phyloP scores from a whole-genome alignment of 768 basidiomycete genomes.

The Rhizopogon roseolus region DNA sequence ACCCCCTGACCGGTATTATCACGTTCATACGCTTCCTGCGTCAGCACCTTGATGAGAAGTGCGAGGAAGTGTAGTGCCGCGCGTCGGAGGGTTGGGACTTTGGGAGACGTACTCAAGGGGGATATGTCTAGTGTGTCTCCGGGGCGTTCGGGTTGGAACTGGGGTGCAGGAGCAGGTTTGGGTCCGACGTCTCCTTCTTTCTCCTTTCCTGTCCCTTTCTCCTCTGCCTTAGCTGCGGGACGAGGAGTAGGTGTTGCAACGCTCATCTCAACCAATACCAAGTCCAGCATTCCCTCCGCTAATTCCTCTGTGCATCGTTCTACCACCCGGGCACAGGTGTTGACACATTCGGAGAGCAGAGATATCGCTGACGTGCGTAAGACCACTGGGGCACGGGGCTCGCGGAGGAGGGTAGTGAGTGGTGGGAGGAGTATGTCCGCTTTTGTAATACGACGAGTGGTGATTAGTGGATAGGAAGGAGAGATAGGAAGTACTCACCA shows the following conservation, averaged over 20 bases:
- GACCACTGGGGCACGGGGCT: slow-evolving; percentile 58
- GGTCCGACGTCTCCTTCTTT: slow-evolving; percentile 12
- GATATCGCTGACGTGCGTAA: slow-evolving; percentile 67
- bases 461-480: neutral
- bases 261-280: slow-evolving; percentile 62
- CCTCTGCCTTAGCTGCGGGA: slow-evolving; percentile 12
- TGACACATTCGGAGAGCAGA: slow-evolving; percentile 70
- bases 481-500: slow-evolving; percentile 39
- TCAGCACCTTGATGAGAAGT: slow-evolving; percentile 58
- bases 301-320: slow-evolving; percentile 61
- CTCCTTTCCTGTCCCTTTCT: slow-evolving; percentile 4
- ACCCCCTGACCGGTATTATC: neutral
- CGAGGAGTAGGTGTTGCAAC: slow-evolving; percentile 10
- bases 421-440: slow-evolving; percentile 71
- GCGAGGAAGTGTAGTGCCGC: slow-evolving; percentile 83
- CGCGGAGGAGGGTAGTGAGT: slow-evolving; percentile 60
- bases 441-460: slow-evolving; percentile 22
- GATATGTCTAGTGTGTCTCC: neutral
- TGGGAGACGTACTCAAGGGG: slow-evolving; percentile 35
- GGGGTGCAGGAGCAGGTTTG: slow-evolving; percentile 45
- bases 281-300: slow-evolving; percentile 64
- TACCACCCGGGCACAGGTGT: slow-evolving; percentile 58
- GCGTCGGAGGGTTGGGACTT: slow-evolving; percentile 77
- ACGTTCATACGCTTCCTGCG: slow-evolving; percentile 43
- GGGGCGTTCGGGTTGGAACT: neutral